phyloP scores from a whole-genome alignment of 148 eudicot genomes.

The Silene latifolia region DNA sequence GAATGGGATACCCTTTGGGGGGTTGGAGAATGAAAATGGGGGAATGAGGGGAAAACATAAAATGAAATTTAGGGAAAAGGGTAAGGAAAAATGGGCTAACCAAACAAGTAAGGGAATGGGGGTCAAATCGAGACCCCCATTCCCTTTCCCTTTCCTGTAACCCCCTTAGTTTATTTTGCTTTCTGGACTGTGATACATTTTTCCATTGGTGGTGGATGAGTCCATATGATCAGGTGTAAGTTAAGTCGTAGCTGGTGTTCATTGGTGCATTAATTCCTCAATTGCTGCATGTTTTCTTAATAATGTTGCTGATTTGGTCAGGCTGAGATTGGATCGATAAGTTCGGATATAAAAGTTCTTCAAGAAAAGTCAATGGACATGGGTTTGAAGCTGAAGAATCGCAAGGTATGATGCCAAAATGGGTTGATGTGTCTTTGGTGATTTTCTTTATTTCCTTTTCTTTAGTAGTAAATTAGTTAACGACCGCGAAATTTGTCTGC shows the following conservation, averaged over 20 bases:
- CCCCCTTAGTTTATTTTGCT: background rate
- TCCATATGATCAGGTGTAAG: background rate
- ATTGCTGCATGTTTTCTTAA: background rate
- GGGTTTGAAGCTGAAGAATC: constrained; percentile 97
- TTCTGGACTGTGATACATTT: background rate
- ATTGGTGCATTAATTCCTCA: background rate
- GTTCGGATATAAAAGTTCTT: constrained; percentile 97
- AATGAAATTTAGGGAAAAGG: no score
- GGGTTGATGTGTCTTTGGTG: background rate
- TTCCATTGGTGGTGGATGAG: background rate
- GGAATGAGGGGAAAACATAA: no score
- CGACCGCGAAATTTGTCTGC: background rate
- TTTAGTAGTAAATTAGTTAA: background rate
- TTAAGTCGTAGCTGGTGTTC: constrained; percentile 7
- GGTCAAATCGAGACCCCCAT: no score
- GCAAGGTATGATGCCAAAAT: constrained; percentile 62
- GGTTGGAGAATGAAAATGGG: no score
- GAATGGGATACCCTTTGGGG: no score
- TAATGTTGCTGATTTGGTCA: constrained; percentile 23
- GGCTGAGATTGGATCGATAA: constrained; percentile 98
- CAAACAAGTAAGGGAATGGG: no score
- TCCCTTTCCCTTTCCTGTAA: no score
- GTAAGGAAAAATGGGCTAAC: no score
- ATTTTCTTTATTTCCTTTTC: background rate
- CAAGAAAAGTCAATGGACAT: constrained; percentile 99